Conservation (phyloP, 2,329 filamentous ascomycete genomes). For the Mycosphaerelloides madeirae region DNA sequence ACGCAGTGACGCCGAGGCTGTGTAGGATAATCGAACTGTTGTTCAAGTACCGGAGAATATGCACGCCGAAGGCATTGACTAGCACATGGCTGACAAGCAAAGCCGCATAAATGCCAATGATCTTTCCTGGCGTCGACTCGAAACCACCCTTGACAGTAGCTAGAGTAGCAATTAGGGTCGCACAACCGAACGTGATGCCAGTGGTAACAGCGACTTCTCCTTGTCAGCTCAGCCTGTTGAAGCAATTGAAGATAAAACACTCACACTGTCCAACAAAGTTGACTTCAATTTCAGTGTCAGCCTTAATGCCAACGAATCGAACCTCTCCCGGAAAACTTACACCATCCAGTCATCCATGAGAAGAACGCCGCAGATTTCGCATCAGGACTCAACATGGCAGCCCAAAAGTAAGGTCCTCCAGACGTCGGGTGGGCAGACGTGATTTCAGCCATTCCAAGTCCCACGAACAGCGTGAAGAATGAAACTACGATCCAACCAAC, state of each 20-base stretch:
- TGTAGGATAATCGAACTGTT: constrained; percentile 54
- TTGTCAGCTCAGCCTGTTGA: neutral
- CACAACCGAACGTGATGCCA: constrained; percentile 45
- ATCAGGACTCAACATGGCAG: constrained; percentile 52
- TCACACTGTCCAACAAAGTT: constrained; percentile 43
- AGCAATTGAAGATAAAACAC: neutral
- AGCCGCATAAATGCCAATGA: constrained; percentile 57
- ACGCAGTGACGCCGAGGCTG: constrained; percentile 48
- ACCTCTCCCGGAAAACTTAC: constrained; percentile 15
- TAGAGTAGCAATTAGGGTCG: constrained; percentile 43
- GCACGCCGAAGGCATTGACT: constrained; percentile 56
- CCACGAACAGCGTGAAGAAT: constrained; percentile 54
- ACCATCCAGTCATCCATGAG: constrained; percentile 48
- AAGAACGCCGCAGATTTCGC: constrained; percentile 40
- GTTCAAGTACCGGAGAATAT: constrained; percentile 53
- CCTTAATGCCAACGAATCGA: too few relatives aligned
- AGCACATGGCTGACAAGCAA: constrained; percentile 52
- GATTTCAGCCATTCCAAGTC: constrained; percentile 55
- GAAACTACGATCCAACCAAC: constrained; percentile 53
- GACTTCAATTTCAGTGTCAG: too few relatives aligned
- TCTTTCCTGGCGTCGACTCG: constrained; percentile 43
- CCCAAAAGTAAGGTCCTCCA: constrained; percentile 57
- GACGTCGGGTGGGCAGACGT: constrained; percentile 56
- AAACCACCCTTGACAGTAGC: constrained; percentile 44
- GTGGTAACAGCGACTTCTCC: constrained; percentile 43